Conservation (phyloP, 73 alveolate species). For the Paramecium biaurelia region DNA sequence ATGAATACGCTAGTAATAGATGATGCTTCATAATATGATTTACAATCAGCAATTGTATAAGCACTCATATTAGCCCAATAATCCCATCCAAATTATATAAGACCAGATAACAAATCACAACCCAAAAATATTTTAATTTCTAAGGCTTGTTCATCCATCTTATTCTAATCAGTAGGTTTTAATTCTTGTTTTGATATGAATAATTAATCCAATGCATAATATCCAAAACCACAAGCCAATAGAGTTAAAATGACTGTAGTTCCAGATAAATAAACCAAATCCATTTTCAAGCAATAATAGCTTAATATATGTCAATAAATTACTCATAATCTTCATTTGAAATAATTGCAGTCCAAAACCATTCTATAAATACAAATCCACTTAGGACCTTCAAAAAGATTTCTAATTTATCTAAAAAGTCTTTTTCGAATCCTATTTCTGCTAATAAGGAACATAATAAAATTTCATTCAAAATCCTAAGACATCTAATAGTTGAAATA, state of each 20-base stretch:
- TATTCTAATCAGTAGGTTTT: not conserved
- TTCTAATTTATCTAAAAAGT: not conserved
- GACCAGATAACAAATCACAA: not conserved
- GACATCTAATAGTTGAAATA: slow-evolving; percentile 35
- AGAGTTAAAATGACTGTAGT: slow-evolving; percentile 26
- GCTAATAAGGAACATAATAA: not conserved
- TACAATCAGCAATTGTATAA: not conserved
- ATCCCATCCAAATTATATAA: slow-evolving; percentile 50
- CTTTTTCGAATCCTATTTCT: slow-evolving; percentile 30
- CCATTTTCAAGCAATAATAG: slow-evolving; percentile 32
- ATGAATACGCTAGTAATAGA: not conserved
- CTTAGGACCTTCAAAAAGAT: not conserved
- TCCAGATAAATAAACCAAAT: slow-evolving; percentile 35
- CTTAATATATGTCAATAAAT: not conserved
- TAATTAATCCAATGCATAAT: slow-evolving; percentile 40
- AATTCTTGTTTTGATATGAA: not conserved
- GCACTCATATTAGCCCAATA: slow-evolving; percentile 46
- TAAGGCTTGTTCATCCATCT: not conserved
- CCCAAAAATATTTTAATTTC: slow-evolving; percentile 32
- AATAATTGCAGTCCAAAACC: slow-evolving; percentile 57
- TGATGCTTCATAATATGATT: slow-evolving; percentile 19
- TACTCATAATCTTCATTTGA: not conserved
- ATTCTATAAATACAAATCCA: slow-evolving; percentile 40
- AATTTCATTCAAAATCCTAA: slow-evolving; percentile 41
- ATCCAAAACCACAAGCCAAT: slow-evolving; percentile 11